Percentiles rank a stretch among this genome's conserved stretches.
Evolutionary conservation across 2,329 filamentous ascomycete genomes (phyloP).

Genomic region (Westerdykella ornata): DNA sequence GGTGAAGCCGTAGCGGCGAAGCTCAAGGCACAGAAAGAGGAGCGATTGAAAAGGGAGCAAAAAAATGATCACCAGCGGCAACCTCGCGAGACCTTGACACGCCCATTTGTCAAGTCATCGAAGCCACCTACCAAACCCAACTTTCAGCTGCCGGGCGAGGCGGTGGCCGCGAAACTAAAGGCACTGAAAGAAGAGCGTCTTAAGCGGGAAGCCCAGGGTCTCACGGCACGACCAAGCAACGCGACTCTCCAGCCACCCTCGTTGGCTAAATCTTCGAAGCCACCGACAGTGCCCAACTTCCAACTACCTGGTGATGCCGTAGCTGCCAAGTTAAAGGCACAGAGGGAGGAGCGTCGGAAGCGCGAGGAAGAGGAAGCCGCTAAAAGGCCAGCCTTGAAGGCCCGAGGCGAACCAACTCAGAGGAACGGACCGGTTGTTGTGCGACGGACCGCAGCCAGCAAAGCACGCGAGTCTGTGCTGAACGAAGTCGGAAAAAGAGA

Average conservation of each 20-base stretch:
- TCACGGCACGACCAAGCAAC: conserved; percentile 38
- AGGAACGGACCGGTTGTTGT: conserved; percentile 32
- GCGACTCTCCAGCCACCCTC: conserved; percentile 27
- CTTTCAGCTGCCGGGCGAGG: conserved; percentile 51
- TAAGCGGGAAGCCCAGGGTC: conserved; percentile 21
- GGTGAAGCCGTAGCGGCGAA: conserved; percentile 50
- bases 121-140: conserved; percentile 19
- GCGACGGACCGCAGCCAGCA: conserved; percentile 44
- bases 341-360: conserved; percentile 29
- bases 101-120: background rate
- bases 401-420: conserved; percentile 38
- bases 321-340: conserved; percentile 32
- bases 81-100: background rate
- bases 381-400: conserved; percentile 42
- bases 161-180: conserved; percentile 37
- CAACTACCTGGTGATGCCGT: conserved; percentile 49
- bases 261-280: conserved; percentile 42
- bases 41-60: conserved; percentile 42
- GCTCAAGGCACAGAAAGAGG: conserved; percentile 47
- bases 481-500: conserved; percentile 3
- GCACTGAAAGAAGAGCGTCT: conserved; percentile 30
- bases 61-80: conserved; percentile 23
- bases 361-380: conserved; percentile 25
- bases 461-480: conserved; percentile 39
- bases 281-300: conserved; percentile 47